A percentile compares a stretch with the other conserved stretches of the same genome.
phyloP scores from a whole-genome alignment of 768 basidiomycete genomes.

The Naganishia friedmannii region DNA sequence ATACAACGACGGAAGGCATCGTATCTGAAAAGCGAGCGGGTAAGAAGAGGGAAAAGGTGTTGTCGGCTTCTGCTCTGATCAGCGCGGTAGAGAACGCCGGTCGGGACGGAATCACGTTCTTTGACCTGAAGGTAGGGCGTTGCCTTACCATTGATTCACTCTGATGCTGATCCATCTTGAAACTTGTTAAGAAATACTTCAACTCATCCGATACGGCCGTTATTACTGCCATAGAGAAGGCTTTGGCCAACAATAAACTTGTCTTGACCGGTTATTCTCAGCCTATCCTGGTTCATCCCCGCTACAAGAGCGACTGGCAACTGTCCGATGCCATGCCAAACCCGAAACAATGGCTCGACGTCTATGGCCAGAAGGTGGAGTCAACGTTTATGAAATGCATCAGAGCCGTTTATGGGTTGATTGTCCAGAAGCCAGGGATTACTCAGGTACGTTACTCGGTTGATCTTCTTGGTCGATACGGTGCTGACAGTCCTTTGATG shows the following conservation, averaged over 20 bases:
- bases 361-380: constrained; percentile 36
- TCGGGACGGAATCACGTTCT: constrained; percentile 35
- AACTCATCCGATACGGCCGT: constrained; percentile 17
- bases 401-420: constrained; percentile 30
- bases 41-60: background rate
- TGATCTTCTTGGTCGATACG: background rate
- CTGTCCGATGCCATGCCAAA: background rate
- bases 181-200: background rate
- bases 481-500: background rate
- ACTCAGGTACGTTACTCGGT: constrained; percentile 37
- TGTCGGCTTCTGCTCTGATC: constrained; percentile 11
- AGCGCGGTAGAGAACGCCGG: constrained; percentile 33
- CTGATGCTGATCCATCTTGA: background rate
- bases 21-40: background rate
- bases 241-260: constrained; percentile 10
- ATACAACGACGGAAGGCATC: background rate
- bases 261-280: constrained; percentile 5
- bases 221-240: constrained; percentile 12
- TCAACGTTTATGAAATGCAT: constrained; percentile 35
- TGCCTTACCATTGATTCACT: background rate
- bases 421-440: constrained; percentile 40
- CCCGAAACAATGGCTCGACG: constrained; percentile 43
- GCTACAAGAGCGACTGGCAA: constrained; percentile 8
- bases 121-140: constrained; percentile 32
- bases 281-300: constrained; percentile 11